A percentile compares a stretch with the other conserved stretches of the same genome.
Conservation (phyloP, 345 rosid genomes). For the Eutrema japonicum region DNA sequence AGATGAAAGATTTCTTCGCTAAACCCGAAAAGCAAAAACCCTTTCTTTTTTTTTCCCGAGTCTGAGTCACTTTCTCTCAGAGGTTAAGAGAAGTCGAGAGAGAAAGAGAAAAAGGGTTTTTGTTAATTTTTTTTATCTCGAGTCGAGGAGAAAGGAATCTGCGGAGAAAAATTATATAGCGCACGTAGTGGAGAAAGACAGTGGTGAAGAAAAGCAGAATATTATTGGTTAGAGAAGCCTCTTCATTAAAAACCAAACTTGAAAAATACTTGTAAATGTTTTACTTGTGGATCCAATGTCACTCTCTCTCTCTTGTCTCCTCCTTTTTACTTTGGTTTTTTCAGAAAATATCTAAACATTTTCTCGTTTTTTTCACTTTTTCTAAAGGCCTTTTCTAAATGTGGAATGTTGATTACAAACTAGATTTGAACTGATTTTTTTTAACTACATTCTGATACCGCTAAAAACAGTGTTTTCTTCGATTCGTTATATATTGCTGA, state of each 20-base stretch:
- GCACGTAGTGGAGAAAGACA: constrained; percentile 44
- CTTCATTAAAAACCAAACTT: background rate
- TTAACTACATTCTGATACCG: background rate
- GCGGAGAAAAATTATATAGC: constrained; percentile 39
- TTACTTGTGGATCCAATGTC: constrained; percentile 53
- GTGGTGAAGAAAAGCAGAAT: constrained; percentile 37
- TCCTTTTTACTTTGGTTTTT: background rate
- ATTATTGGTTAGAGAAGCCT: background rate
- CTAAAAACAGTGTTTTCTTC: background rate
- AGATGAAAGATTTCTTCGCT: constrained; percentile 8
- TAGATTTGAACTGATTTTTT: background rate
- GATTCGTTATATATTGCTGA: background rate
- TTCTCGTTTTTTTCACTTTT: background rate
- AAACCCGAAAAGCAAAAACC: constrained; percentile 44
- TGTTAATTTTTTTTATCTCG: background rate
- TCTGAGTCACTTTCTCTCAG: constrained; percentile 33
- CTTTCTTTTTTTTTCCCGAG: constrained; percentile 16
- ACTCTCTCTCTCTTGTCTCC: constrained; percentile 27
- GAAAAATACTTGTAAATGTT: background rate
- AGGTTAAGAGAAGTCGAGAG: constrained; percentile 24
- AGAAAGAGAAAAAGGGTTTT: constrained; percentile 10
- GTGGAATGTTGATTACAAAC: constrained; percentile 9
- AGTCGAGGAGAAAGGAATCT: constrained; percentile 43
- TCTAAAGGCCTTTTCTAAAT: background rate
- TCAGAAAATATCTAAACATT: constrained; percentile 11